Conservation (phyloP, 129 eudicot genomes). For the Scalesia atractyloides region DNA sequence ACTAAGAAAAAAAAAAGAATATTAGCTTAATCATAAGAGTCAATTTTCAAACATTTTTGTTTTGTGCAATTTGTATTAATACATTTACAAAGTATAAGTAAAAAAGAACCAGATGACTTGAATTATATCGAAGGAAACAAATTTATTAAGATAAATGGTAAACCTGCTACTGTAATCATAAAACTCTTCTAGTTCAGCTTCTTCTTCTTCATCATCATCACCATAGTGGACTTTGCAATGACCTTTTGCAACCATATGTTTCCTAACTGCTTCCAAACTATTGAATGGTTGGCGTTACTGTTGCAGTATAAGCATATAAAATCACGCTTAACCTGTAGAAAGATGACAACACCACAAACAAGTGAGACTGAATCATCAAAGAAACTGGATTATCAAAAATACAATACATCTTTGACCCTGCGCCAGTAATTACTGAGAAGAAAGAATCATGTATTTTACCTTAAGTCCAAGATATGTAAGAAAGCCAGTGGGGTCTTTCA, state of each 20-base stretch:
- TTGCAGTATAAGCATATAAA: constrained; percentile 93
- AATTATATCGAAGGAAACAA: no score
- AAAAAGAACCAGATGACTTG: no score
- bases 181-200: constrained; percentile 93
- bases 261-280: constrained; percentile 96
- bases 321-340: constrained; percentile 83
- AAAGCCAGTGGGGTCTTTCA: constrained; percentile 87
- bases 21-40: neutral
- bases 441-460: constrained; percentile 39
- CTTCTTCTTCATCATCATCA: constrained; percentile 97
- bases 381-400: neutral
- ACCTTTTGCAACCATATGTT: constrained; percentile 94
- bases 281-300: constrained; percentile 79
- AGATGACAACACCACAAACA: neutral
- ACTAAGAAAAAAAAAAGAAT: constrained; percentile 32
- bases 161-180: constrained; percentile 99
- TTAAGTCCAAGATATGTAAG: constrained; percentile 85
- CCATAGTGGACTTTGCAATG: constrained; percentile 99
- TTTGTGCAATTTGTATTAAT: neutral
- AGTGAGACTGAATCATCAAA: neutral
- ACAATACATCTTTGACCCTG: neutral
- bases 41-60: neutral
- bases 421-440: neutral
- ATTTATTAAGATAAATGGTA: neutral
- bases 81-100: neutral